Conservation (phyloP, 2,329 filamentous ascomycete species). For the Thelonectria rubi region DNA sequence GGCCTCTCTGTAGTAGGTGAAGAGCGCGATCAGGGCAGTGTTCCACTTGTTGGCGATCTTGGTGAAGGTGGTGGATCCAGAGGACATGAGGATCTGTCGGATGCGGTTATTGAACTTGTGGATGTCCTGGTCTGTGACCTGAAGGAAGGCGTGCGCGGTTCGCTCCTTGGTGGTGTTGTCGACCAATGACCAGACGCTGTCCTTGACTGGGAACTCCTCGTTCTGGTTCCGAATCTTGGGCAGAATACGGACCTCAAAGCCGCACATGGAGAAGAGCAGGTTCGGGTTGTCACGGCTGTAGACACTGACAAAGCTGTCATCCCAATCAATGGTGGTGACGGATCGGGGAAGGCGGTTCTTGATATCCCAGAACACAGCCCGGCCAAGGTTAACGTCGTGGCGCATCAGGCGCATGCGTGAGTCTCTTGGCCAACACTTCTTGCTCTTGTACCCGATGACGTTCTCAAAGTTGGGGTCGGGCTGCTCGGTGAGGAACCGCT, state of each 20-base stretch:
- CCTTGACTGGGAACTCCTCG: slow-evolving; percentile 96
- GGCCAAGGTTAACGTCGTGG: slow-evolving; percentile 96
- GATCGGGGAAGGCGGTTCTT: slow-evolving; percentile 96
- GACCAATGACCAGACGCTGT: slow-evolving; percentile 97
- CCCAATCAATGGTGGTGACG: slow-evolving; percentile 98
- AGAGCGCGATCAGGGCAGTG: slow-evolving; percentile 93
- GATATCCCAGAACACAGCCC: slow-evolving; percentile 98
- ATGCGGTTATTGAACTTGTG: slow-evolving; percentile 99
- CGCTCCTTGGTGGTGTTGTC: slow-evolving; percentile 97
- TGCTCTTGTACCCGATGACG: slow-evolving; percentile 98
- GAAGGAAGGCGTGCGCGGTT: slow-evolving; percentile 95
- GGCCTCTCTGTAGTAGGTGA: slow-evolving; percentile 98
- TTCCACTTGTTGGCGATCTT: slow-evolving; percentile 99
- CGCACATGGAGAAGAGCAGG: slow-evolving; percentile 95
- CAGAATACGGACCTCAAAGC: slow-evolving; percentile 95
- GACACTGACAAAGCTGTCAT: slow-evolving; percentile 97
- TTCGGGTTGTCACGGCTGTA: slow-evolving; percentile 99
- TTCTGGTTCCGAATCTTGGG: slow-evolving; percentile 95
- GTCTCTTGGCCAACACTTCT: slow-evolving; percentile 99
- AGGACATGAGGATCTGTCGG: slow-evolving; percentile 98
- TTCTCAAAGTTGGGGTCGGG: slow-evolving; percentile 99
- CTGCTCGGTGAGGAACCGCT: slow-evolving; percentile 96
- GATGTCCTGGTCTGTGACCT: slow-evolving; percentile 97
- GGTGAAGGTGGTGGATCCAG: slow-evolving; percentile 98
- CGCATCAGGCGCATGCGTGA: slow-evolving; percentile 98